Evolutionary conservation across 352 stramenopile species (phyloP).

Genomic region (Globisporangium perplexum): DNA sequence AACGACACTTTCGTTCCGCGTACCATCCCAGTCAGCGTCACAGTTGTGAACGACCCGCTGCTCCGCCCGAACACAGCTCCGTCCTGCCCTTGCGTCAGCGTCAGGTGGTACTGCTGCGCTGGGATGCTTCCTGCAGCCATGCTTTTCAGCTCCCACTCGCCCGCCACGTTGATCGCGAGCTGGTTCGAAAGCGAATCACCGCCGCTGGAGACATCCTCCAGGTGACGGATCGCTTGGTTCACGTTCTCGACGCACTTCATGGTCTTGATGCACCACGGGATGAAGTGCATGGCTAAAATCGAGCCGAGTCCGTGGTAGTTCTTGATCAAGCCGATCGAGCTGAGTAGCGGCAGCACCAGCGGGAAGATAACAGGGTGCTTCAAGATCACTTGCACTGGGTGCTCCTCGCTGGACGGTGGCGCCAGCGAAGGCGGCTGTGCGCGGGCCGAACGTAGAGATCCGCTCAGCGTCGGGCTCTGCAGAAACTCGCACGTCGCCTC

Average conservation of each 20-base stretch:
- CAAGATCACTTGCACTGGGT: conserved; percentile 29
- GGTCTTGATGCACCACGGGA: conserved; percentile 70
- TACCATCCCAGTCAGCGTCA: conserved; percentile 70
- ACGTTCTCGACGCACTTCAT: conserved; percentile 65
- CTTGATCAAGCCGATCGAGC: conserved; percentile 52
- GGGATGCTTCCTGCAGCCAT: conserved; percentile 84
- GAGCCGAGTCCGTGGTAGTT: conserved; percentile 67
- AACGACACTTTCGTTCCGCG: conserved; percentile 80
- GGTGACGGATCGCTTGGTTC: conserved; percentile 40
- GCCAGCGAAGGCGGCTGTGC: neutral
- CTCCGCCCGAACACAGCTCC: conserved; percentile 65
- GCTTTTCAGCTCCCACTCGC: conserved; percentile 86
- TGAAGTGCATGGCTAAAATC: conserved; percentile 62
- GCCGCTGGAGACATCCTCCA: conserved; percentile 10
- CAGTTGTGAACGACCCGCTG: conserved; percentile 76
- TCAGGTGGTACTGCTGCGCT: conserved; percentile 82
- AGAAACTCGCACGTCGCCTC: conserved; percentile 52
- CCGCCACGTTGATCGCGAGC: conserved; percentile 59
- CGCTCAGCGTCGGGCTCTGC: conserved; percentile 20
- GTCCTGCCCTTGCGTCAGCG: conserved; percentile 57
- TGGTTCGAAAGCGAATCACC: conserved; percentile 20
- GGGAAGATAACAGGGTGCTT: conserved; percentile 51
- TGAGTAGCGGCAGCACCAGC: conserved; percentile 61
- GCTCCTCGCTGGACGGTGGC: neutral
- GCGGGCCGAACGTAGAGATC: conserved; percentile 9